A percentile compares a stretch with the other conserved stretches of the same genome.
phyloP scores from a whole-genome alignment of 345 rosid genomes.

The Arabidopsis suecica region DNA sequence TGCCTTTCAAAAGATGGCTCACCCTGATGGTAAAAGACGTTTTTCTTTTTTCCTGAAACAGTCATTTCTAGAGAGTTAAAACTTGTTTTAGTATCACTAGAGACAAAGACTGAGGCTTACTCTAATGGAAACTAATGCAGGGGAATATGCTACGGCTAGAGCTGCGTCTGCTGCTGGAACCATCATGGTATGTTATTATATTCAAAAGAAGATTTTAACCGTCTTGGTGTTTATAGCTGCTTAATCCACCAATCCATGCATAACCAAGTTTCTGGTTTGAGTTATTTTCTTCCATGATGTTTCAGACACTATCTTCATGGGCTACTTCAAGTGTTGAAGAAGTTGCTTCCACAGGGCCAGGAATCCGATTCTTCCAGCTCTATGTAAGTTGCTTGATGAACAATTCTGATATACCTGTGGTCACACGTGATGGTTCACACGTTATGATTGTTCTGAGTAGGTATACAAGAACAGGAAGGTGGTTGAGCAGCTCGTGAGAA shows the following conservation, averaged over 20 bases:
- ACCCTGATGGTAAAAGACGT: slow-evolving; percentile 67
- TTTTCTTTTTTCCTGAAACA: neutral
- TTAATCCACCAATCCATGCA: neutral
- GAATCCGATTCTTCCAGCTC: slow-evolving; percentile 87
- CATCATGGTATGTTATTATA: slow-evolving; percentile 62
- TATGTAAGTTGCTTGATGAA: slow-evolving; percentile 52
- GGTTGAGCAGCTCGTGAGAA: slow-evolving; percentile 81
- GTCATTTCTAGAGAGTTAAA: neutral
- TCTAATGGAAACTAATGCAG: slow-evolving; percentile 49
- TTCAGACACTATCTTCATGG: slow-evolving; percentile 89
- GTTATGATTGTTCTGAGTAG: slow-evolving; percentile 43
- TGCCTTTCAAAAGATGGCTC: slow-evolving; percentile 94
- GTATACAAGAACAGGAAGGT: slow-evolving; percentile 80
- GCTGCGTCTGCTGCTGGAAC: slow-evolving; percentile 89
- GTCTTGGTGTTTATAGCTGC: neutral
- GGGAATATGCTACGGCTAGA: slow-evolving; percentile 92
- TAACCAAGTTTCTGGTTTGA: neutral
- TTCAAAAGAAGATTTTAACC: neutral
- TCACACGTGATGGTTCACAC: slow-evolving; percentile 32
- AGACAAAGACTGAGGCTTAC: neutral
- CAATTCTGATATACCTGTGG: neutral
- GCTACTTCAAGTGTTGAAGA: slow-evolving; percentile 92
- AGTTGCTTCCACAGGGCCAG: slow-evolving; percentile 94
- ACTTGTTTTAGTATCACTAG: neutral
- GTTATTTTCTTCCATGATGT: slow-evolving; percentile 19